Evolutionary conservation across 768 basidiomycete genomes (phyloP).

Genomic region (Boletus edulis): DNA sequence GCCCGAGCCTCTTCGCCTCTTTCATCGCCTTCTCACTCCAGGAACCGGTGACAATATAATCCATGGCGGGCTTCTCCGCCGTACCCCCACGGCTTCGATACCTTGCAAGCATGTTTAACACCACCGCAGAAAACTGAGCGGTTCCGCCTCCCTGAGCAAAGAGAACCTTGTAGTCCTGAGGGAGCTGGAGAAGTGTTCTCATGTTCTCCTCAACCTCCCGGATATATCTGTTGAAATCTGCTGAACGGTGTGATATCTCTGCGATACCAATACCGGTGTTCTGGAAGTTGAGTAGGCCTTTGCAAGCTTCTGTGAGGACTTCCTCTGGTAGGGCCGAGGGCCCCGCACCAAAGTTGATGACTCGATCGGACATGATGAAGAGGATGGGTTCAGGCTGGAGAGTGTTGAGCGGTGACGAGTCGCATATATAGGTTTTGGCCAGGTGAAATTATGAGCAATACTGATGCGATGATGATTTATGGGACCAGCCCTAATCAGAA

Average conservation of each 20-base stretch:
- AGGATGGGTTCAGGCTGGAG: not conserved
- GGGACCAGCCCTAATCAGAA: not conserved
- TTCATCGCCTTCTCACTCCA: slow-evolving; percentile 88
- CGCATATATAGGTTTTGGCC: not conserved
- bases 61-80: slow-evolving; percentile 58
- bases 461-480: not conserved
- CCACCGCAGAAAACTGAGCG: slow-evolving; percentile 87
- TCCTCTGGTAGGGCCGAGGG: slow-evolving; percentile 89
- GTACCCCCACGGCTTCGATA: slow-evolving; percentile 69
- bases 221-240: slow-evolving; percentile 78
- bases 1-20: slow-evolving; percentile 73
- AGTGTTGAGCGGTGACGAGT: not conserved
- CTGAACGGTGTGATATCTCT: slow-evolving; percentile 94
- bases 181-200: slow-evolving; percentile 76
- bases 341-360: slow-evolving; percentile 91
- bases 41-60: slow-evolving; percentile 90
- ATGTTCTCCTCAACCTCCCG: slow-evolving; percentile 61
- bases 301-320: slow-evolving; percentile 79
- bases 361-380: slow-evolving; percentile 38
- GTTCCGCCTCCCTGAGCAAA: slow-evolving; percentile 96
- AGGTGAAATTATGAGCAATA: not conserved
- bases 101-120: slow-evolving; percentile 87
- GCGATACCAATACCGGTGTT: slow-evolving; percentile 93
- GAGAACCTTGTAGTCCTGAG: slow-evolving; percentile 79
- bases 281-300: slow-evolving; percentile 87